Evolutionary conservation across 129 eudicot genomes (phyloP).

Genomic region (Pittosporum tobira): DNA sequence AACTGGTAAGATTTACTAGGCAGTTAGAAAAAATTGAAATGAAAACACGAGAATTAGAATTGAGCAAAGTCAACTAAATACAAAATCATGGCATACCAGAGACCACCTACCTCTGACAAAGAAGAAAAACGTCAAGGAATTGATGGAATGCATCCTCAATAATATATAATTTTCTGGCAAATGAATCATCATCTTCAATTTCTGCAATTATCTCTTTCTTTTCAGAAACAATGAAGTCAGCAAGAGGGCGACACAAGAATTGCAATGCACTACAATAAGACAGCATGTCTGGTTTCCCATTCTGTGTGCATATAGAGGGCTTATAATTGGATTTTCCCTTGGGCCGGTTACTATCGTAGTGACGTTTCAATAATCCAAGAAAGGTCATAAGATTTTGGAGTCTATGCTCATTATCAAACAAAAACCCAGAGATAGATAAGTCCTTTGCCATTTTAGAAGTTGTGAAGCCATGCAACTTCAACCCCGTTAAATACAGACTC

Average conservation of each 20-base stretch:
- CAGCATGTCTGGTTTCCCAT: constrained; percentile 15
- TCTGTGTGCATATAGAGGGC: constrained; percentile 3
- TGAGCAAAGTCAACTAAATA: background rate
- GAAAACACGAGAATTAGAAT: background rate
- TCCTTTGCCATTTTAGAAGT: constrained; percentile 17
- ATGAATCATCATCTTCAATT: constrained; percentile 20
- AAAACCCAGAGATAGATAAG: constrained; percentile 16
- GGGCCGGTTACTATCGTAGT: constrained; percentile 3
- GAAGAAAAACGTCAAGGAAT: constrained; percentile 30
- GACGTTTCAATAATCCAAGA: constrained; percentile 16
- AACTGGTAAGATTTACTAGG: background rate
- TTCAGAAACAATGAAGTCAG: constrained; percentile 44
- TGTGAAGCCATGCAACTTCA: constrained; percentile 23
- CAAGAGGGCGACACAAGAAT: constrained; percentile 62
- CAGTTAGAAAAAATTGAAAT: background rate
- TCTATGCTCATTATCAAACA: constrained; percentile 30
- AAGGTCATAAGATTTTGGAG: constrained; percentile 27
- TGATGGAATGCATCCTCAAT: constrained; percentile 44
- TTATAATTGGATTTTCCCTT: background rate
- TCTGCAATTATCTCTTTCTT: constrained; percentile 46
- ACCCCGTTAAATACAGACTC: constrained; percentile 55
- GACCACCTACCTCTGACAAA: constrained; percentile 38
- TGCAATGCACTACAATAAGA: constrained; percentile 52
- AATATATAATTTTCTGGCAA: constrained; percentile 21
- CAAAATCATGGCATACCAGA: constrained; percentile 5